A percentile compares a stretch with the other conserved stretches of the same genome.
Conservation (phyloP, 805 yeast genomes). For the Teunomyces gatunensis region DNA sequence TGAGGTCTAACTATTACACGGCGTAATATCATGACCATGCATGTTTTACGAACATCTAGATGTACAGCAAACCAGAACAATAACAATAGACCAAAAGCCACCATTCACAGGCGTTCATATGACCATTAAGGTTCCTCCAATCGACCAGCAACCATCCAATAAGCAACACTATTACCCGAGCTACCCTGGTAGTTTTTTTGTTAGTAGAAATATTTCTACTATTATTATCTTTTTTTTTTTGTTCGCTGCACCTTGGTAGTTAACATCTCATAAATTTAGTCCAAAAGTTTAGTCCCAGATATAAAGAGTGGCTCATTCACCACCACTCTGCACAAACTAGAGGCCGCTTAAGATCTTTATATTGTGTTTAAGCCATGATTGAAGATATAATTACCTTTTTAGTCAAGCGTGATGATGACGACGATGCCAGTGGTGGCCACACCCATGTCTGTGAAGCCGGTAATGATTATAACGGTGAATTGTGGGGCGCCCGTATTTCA, state of each 20-base stretch:
- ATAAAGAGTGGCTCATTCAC: not conserved
- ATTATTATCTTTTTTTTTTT: no score
- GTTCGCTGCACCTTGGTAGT: not conserved
- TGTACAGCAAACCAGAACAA: no score
- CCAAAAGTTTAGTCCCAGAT: not conserved
- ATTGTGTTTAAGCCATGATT: not conserved
- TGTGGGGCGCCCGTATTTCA: slow-evolving; percentile 53
- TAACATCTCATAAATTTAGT: not conserved
- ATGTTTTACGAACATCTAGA: no score
- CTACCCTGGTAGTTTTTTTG: not conserved
- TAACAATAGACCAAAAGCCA: no score
- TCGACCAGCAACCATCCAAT: not conserved
- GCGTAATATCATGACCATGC: no score
- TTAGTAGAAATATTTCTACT: no score
- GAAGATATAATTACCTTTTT: slow-evolving; percentile 6
- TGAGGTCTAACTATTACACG: no score
- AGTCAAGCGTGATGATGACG: slow-evolving; percentile 17
- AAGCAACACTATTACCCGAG: no score
- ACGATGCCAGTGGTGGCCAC: not conserved
- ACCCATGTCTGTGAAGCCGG: slow-evolving; percentile 31
- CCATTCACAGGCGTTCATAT: no score
- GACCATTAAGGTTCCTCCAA: not conserved
- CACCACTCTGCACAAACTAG: not conserved
- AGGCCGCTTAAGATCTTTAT: not conserved
- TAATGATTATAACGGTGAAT: slow-evolving; percentile 45